Evolutionary conservation across 495 filamentous ascomycete genomes (phyloP).

Genomic region (Aspergillus sparsus): DNA sequence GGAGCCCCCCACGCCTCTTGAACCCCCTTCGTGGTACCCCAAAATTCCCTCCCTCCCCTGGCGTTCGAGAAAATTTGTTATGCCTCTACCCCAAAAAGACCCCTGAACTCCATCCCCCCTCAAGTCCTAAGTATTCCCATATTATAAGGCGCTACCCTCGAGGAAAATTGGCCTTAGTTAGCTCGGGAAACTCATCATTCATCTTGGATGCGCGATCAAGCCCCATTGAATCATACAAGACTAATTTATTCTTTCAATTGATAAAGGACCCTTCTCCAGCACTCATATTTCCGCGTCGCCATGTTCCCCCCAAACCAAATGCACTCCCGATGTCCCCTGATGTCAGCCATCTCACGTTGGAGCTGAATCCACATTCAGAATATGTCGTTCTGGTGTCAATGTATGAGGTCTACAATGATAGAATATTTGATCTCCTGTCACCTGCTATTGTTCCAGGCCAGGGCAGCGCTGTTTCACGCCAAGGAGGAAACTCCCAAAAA

Average conservation of each 20-base stretch:
- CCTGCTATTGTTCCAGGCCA: conserved; percentile 46
- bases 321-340: conserved; percentile 71
- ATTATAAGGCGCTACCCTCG: neutral
- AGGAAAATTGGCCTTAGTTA: conserved; percentile 17
- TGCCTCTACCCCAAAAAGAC: conserved; percentile 7
- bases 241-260: conserved; percentile 40
- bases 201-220: conserved; percentile 28
- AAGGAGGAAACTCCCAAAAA: conserved; percentile 51
- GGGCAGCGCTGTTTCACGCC: conserved; percentile 43
- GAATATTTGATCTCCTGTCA: conserved; percentile 90
- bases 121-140: neutral
- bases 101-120: neutral
- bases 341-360: conserved; percentile 66
- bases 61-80: conserved; percentile 17
- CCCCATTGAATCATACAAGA: conserved; percentile 24
- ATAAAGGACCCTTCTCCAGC: conserved; percentile 54
- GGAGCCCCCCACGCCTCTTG: conserved; percentile 32
- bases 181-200: conserved; percentile 17
- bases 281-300: conserved; percentile 56
- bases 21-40: conserved; percentile 28
- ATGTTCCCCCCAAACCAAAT: conserved; percentile 61
- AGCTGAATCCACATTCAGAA: conserved; percentile 70
- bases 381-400: conserved; percentile 91
- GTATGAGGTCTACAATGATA: conserved; percentile 99
- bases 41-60: conserved; percentile 27